phyloP scores from a whole-genome alignment of 495 filamentous ascomycete genomes.

The Lophium mytilinum region DNA sequence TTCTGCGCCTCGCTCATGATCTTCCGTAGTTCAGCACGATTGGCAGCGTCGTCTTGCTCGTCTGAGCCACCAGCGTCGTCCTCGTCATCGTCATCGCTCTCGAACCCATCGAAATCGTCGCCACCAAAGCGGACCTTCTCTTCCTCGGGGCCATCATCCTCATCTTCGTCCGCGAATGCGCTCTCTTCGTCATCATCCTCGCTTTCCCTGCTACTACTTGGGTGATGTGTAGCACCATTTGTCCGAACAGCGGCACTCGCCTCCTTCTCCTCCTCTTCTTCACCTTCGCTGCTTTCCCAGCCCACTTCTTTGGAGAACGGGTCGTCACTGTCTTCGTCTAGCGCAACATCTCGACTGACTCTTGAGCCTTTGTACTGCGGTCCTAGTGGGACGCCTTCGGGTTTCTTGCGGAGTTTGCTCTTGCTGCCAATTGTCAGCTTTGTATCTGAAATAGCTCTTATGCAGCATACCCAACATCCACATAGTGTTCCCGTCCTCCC shows the following conservation, averaged over 20 bases:
- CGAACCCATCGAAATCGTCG: conserved; percentile 28
- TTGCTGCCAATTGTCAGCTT: conserved; percentile 45
- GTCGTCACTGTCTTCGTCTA: conserved; percentile 36
- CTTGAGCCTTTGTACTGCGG: conserved; percentile 74
- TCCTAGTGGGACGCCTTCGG: conserved; percentile 53
- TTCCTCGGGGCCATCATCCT: conserved; percentile 14
- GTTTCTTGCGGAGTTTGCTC: conserved; percentile 70
- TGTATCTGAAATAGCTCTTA: background rate
- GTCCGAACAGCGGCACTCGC: conserved; percentile 3
- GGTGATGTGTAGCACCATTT: background rate
- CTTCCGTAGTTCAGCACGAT: conserved; percentile 53
- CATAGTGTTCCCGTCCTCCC: conserved; percentile 73
- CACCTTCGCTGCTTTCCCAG: conserved; percentile 26
- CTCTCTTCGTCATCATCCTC: conserved; percentile 33
- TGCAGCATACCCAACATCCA: conserved; percentile 58
- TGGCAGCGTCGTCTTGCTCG: conserved; percentile 24
- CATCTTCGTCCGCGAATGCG: background rate
- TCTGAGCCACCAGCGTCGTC: conserved; percentile 36
- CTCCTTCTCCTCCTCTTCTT: conserved; percentile 25
- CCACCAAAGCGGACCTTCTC: conserved; percentile 29
- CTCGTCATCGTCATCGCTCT: conserved; percentile 35
- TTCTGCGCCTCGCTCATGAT: conserved; percentile 68
- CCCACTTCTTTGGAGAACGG: conserved; percentile 36
- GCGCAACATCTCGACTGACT: conserved; percentile 64
- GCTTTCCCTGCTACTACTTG: conserved; percentile 5